Percentiles rank a stretch among this genome's conserved stretches.
Evolutionary conservation across 164 flowering plant genomes (phyloP).

Genomic region (Chloranthus sessilifolius): DNA sequence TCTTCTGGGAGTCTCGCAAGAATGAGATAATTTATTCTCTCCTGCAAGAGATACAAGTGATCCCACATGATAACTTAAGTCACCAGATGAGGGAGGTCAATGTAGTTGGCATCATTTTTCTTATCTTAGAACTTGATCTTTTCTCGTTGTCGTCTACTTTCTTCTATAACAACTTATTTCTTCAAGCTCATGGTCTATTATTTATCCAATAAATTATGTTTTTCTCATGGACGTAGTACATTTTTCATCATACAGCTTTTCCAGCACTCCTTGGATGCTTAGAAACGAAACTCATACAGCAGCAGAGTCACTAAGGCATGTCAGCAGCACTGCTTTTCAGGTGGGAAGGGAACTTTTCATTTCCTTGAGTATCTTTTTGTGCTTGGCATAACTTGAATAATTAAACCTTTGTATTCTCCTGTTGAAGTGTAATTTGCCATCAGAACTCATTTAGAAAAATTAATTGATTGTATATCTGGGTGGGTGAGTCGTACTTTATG

Average conservation of each 20-base stretch:
- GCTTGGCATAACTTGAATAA: neutral
- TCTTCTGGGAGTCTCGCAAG: no score
- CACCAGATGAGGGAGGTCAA: no score
- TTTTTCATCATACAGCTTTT: constrained; percentile 55
- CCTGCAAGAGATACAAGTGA: no score
- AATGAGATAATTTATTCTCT: no score
- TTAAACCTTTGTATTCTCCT: neutral
- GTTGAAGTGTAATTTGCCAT: neutral
- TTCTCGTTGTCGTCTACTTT: no score
- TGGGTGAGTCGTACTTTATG: no score
- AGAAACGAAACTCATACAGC: constrained; percentile 51
- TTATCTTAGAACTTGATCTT: no score
- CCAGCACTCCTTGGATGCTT: constrained; percentile 89
- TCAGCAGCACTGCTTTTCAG: constrained; percentile 40
- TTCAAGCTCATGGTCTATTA: neutral
- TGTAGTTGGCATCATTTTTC: no score
- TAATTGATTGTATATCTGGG: no score
- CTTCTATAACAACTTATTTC: no score
- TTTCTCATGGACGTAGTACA: neutral
- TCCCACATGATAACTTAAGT: no score
- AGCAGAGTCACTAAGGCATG: constrained; percentile 65
- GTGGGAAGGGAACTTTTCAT: constrained; percentile 6
- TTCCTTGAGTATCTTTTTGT: neutral
- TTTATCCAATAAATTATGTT: neutral
- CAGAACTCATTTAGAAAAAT: neutral